Evolutionary conservation across 208 protist species (phyloP).

Genomic region (Leishmania martiniquensis): DNA sequence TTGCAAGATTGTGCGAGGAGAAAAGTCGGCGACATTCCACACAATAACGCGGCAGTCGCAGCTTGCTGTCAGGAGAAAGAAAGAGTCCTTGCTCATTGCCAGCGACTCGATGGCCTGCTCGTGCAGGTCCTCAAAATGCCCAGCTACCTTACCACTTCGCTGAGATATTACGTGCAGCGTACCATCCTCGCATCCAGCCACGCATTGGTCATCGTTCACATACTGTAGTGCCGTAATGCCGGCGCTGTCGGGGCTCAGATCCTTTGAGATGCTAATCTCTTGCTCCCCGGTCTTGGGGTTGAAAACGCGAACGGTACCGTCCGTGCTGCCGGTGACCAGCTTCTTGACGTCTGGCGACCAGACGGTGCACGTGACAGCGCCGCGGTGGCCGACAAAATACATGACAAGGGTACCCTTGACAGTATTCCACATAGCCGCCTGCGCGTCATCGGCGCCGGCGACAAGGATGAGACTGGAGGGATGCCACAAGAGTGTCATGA

Average conservation of each 20-base stretch:
- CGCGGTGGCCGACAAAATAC: conserved; percentile 93
- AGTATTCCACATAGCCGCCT: conserved; percentile 95
- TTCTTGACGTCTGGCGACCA: conserved; percentile 92
- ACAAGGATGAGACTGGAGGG: conserved; percentile 91
- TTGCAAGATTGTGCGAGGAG: conserved; percentile 49
- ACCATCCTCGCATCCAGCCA: conserved; percentile 87
- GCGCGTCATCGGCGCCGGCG: conserved; percentile 89
- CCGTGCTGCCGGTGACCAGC: conserved; percentile 91
- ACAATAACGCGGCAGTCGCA: conserved; percentile 84
- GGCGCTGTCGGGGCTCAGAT: conserved; percentile 77
- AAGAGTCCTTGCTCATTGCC: conserved; percentile 34
- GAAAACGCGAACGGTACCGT: conserved; percentile 91
- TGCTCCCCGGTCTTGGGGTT: conserved; percentile 88
- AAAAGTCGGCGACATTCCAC: conserved; percentile 78
- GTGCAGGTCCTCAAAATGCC: conserved; percentile 73
- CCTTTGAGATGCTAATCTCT: conserved; percentile 61
- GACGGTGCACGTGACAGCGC: conserved; percentile 72
- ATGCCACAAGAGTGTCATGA: conserved; percentile 93
- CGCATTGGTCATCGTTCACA: conserved; percentile 75
- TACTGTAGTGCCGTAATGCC: conserved; percentile 69
- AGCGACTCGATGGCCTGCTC: conserved; percentile 87
- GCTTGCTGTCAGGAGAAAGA: conserved; percentile 72
- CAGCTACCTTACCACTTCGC: conserved; percentile 61
- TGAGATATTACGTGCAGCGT: conserved; percentile 81
- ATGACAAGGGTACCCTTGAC: conserved; percentile 85